phyloP scores from a whole-genome alignment of 2,329 filamentous ascomycete genomes.

The Rutstroemia sp. region DNA sequence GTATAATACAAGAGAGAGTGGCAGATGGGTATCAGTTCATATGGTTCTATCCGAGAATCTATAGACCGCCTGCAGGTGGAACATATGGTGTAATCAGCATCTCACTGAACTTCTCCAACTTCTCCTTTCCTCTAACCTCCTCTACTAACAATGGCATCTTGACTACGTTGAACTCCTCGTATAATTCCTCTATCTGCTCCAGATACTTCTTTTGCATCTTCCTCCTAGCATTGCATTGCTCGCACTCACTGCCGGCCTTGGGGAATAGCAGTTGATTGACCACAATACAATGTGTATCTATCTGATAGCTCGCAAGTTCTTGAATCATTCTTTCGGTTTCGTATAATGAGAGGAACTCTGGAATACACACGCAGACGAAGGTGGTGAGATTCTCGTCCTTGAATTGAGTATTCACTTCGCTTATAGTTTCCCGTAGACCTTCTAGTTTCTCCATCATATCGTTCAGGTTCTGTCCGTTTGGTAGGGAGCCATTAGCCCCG shows the following conservation, averaged over 20 bases:
- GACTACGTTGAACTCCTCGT: conserved; percentile 98
- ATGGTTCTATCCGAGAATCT: conserved; percentile 9
- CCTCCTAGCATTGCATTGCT: conserved; percentile 87
- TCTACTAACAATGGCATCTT: conserved; percentile 96
- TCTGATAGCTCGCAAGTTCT: conserved; percentile 85
- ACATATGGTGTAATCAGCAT: conserved; percentile 74
- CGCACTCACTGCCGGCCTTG: conserved; percentile 73
- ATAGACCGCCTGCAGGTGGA: conserved; percentile 44
- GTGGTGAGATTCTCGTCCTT: conserved; percentile 94
- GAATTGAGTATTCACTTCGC: conserved; percentile 96
- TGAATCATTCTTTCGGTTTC: conserved; percentile 99
- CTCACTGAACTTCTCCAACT: conserved; percentile 80
- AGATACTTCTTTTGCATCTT: conserved; percentile 99
- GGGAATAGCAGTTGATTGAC: conserved; percentile 98
- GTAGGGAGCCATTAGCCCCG: conserved; percentile 56
- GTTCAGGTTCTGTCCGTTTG: conserved; percentile 86
- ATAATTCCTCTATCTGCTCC: conserved; percentile 96
- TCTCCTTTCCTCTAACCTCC: conserved; percentile 93
- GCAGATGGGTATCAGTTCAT: conserved; percentile 8
- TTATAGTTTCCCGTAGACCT: conserved; percentile 82
- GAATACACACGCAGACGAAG: conserved; percentile 97
- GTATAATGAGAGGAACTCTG: conserved; percentile 92
- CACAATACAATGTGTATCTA: conserved; percentile 95
- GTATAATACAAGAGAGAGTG: background rate
- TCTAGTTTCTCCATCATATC: conserved; percentile 96